These are phyloP conservation scores for Kodamaea plutei DNA, from an alignment of 1,139 yeast species.

Conservation along the genomic window DNA sequence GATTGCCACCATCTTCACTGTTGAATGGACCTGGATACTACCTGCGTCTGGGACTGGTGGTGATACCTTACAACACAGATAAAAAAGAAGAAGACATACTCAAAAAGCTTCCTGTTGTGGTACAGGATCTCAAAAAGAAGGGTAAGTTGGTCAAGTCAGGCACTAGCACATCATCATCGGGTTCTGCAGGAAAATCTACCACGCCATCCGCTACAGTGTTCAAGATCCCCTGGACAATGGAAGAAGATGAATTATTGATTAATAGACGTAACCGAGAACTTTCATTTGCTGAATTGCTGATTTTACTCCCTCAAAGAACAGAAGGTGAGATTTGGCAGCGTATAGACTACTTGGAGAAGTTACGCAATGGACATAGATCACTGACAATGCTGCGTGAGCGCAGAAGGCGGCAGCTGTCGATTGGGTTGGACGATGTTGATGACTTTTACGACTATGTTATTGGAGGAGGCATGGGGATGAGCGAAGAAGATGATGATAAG, in stretches of 20 bases:
- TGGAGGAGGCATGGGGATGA: conserved; percentile 33
- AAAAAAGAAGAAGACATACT: conserved; percentile 18
- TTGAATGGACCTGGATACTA: conserved; percentile 28
- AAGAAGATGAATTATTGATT: conserved; percentile 68
- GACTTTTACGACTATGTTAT: conserved; percentile 41
- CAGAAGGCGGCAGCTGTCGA: conserved; percentile 36
- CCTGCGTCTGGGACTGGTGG: conserved; percentile 45
- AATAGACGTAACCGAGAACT: conserved; percentile 57
- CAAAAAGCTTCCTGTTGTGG: conserved; percentile 16
- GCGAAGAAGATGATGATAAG: conserved; percentile 28
- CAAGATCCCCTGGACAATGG: conserved; percentile 52
- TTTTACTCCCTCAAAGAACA: conserved; percentile 66
- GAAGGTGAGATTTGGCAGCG: conserved; percentile 71
- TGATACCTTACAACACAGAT: conserved; percentile 36
- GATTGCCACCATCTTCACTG: conserved; percentile 5
- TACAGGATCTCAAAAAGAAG: conserved; percentile 3
- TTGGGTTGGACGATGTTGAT: conserved; percentile 46
- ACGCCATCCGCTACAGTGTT: conserved; percentile 25
- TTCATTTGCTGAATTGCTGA: conserved; percentile 69
- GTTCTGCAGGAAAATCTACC: conserved; percentile 8
- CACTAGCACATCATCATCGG: no score
- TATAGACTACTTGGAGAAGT: conserved; percentile 50
- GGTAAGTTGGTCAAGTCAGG: conserved; percentile 6
- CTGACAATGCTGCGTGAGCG: conserved; percentile 26
- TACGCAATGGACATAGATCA: conserved; percentile 40